Evolutionary conservation across 2,329 filamentous ascomycete species (phyloP).

Genomic region (Trichoderma semiorbis): DNA sequence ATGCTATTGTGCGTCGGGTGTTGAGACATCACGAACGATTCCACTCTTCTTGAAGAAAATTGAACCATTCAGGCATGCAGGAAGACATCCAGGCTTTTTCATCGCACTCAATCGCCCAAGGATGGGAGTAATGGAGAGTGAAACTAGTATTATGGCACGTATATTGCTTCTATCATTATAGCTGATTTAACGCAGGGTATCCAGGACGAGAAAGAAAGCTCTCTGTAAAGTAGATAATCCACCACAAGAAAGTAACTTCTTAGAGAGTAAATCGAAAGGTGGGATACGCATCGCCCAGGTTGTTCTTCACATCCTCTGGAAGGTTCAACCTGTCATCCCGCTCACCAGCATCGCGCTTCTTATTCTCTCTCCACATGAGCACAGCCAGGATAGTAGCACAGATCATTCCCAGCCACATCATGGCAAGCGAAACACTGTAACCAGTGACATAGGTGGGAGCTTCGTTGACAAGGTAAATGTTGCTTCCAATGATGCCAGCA

Average conservation of each 20-base stretch:
- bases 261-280: slow-evolving; percentile 34
- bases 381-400: slow-evolving; percentile 30
- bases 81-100: neutral
- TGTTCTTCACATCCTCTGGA: slow-evolving; percentile 29
- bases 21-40: neutral
- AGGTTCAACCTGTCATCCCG: slow-evolving; percentile 29
- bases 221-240: neutral
- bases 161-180: no score
- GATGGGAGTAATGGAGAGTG: neutral
- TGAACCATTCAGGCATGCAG: neutral
- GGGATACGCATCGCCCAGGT: slow-evolving; percentile 38
- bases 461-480: slow-evolving; percentile 48
- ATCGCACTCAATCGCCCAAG: neutral
- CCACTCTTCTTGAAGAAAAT: neutral
- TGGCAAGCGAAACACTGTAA: slow-evolving; percentile 45
- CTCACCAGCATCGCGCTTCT: slow-evolving; percentile 32
- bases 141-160: neutral
- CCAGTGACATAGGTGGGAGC: slow-evolving; percentile 48
- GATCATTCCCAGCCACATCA: slow-evolving; percentile 43
- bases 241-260: neutral
- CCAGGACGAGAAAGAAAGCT: neutral
- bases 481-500: slow-evolving; percentile 31
- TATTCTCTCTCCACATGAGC: slow-evolving; percentile 35
- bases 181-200: neutral
- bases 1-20: neutral